Evolutionary conservation across 2,329 filamentous ascomycete genomes (phyloP), one percentile per base, ranked within the genome.

Genomic region (Fusarium chuoi): DNA sequence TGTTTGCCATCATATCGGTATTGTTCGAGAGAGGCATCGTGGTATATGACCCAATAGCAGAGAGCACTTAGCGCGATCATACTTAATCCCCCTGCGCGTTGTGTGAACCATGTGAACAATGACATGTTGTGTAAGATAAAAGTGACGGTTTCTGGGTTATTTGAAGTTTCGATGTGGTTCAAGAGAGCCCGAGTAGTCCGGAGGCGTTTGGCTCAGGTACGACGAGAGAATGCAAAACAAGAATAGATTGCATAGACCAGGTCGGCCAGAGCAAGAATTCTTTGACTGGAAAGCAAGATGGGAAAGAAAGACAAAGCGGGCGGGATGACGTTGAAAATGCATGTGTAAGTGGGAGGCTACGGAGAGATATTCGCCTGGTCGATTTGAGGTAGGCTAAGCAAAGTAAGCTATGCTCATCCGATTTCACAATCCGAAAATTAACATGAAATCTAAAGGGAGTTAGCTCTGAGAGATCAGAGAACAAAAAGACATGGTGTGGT

Each of bases 21-120:
- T 52, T 82, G 81, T 57, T 84, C 81, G 38, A 82, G 79, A 20
- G 82, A 82, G 30, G 85, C 82, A 79, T 90, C 88, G 65, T 82
- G 83, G 22, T 85, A 85, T 70, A 90, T 86, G 48, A 89, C 88
- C 83, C 84, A 89, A 81, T 87, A 89, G 75, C 85, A 87, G 64
- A 90, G 84, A 45, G 76, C 77, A 63, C 87, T 72, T 60, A 89
- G 80, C 44, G 79, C 78, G 33, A 90, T 79, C 84, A 89, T 88
- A 73, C 86, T 88, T 69, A 90, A 77, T 62, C 88, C 89, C 65
- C 88, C 88, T 38, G 84, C 85, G 73, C 89, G 85, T 77, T 85
- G 85, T 73, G 87, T 84, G 69, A 84, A 85, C 89, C 89, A 90
- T 42, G 77, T 78, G 75, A 90, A 87, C 71, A 89, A 75, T 68